A percentile compares a stretch with the other conserved stretches of the same genome.
These are phyloP conservation scores for Candida boidinii DNA, from an alignment of 805 yeast species.

Conservation along the genomic window DNA sequence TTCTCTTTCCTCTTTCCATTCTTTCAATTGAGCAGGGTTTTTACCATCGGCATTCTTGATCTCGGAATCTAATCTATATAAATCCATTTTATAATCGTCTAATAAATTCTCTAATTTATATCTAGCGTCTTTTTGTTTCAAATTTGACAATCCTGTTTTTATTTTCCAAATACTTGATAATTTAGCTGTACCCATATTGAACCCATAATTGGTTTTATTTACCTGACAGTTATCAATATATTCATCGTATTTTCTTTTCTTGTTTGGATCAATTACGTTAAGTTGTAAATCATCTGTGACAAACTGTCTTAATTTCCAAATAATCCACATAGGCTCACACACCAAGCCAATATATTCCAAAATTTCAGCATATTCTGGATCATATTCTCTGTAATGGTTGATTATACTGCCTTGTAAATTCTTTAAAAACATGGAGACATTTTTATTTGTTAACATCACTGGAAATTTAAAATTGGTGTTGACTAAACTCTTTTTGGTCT, in stretches of 20 bases:
- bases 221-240: slow-evolving; percentile 6
- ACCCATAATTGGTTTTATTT: slow-evolving; percentile 14
- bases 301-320: slow-evolving; percentile 21
- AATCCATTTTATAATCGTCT: slow-evolving; percentile 19
- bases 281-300: slow-evolving; percentile 7
- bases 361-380: slow-evolving; percentile 8
- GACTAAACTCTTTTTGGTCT: slow-evolving; percentile 12
- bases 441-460: slow-evolving; percentile 8
- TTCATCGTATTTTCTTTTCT: slow-evolving; percentile 17
- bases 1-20: slow-evolving; percentile 8
- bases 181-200: slow-evolving; percentile 20
- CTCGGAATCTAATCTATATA: slow-evolving; percentile 19
- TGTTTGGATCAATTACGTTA: neutral
- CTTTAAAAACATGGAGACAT: slow-evolving; percentile 5
- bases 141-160: slow-evolving; percentile 13
- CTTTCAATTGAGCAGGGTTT: neutral
- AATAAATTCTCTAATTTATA: slow-evolving; percentile 8
- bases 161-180: slow-evolving; percentile 20
- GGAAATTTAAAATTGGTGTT: slow-evolving; percentile 10
- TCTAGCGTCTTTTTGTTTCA: slow-evolving; percentile 7
- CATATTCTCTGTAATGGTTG: slow-evolving; percentile 8
- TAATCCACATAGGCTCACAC: slow-evolving; percentile 16
- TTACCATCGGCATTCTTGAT: slow-evolving; percentile 2
- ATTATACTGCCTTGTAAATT: slow-evolving; percentile 16
- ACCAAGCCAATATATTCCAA: slow-evolving; percentile 10